Base-by-base conservation (phyloP, 2,329 filamentous ascomycete species). In the Cytospora paraplurivora region DNA sequence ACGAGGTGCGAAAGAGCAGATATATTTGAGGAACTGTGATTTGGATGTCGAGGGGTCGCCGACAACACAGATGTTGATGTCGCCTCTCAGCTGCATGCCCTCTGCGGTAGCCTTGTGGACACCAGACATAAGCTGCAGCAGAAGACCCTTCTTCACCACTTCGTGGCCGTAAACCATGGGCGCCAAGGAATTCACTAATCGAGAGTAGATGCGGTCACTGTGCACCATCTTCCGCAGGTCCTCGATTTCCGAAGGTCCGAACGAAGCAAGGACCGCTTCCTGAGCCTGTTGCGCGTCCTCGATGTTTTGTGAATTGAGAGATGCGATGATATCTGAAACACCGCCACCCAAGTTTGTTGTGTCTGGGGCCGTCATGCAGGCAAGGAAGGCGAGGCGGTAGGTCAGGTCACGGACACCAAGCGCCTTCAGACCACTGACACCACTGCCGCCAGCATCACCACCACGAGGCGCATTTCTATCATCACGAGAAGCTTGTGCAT, bases 41-140 rank as follows among this genome's bases (percentile, higher is more conserved):
- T 99, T 99, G 68, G 92, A 96, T 1, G 95, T 99, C 12, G 92
- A 96, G 1, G 95, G 95, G 73, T 99, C 95, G 65, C 95, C 95
- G 64, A 99, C 95, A 69, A 99, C 92, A 77, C 95, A 99, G 67
- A 99, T 96, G 78, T 99, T 99, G 81, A 99, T 93, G 73, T 99
- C 95, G 69, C 95, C 95, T 84, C 95, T 88, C 51, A 99, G 84
- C 67, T 93, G 88, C 92, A 99, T 97, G 67, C 92, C 94, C 77
- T 99, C 95, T 0, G 92, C 85, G 0, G 95, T 99, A 27, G 86
- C 85, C 76, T 99, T 99, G 77, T 88, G 88, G 2, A 99, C 92
- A 80, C 95, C 95, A n/a, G 93, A 92, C 85, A 99, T 92, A 54
- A 99, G 83, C 76, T 99, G 95, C 50, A 99, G 82, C 8, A 99